phyloP scores from a whole-genome alignment of 192 early-diverging fungal species.

The Coemansia sp. region DNA sequence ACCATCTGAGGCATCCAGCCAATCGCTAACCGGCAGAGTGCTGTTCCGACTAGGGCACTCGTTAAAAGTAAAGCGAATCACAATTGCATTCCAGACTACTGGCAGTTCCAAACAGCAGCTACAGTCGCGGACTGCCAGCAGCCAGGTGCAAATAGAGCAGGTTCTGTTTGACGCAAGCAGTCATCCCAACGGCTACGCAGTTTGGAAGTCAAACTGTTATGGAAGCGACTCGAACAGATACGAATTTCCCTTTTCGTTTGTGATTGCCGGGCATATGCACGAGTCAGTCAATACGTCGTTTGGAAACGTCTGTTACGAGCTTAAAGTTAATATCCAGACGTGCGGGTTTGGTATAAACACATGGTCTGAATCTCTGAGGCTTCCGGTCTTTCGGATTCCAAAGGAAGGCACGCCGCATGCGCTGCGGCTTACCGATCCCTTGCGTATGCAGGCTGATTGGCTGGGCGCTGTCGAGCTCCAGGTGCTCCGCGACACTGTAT shows the following conservation, averaged over 20 bases:
- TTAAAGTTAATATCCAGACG: slow-evolving; percentile 30
- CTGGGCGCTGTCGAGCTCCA: slow-evolving; percentile 41
- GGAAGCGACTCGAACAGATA: background rate
- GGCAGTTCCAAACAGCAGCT: slow-evolving; percentile 2
- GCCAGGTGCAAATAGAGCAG: slow-evolving; percentile 7
- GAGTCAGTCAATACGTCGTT: slow-evolving; percentile 31
- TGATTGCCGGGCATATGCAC: slow-evolving; percentile 33
- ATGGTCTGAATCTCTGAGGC: slow-evolving; percentile 32
- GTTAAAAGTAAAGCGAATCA: slow-evolving; percentile 27
- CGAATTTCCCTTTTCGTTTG: slow-evolving; percentile 40
- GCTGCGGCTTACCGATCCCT: slow-evolving; percentile 13
- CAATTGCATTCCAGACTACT: slow-evolving; percentile 18
- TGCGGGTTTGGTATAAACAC: slow-evolving; percentile 48
- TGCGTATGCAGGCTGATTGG: slow-evolving; percentile 45
- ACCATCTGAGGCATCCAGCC: slow-evolving; percentile 33
- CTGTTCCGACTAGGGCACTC: slow-evolving; percentile 29
- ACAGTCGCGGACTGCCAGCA: slow-evolving; percentile 3
- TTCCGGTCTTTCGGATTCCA: slow-evolving; percentile 38
- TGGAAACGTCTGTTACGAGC: slow-evolving; percentile 35
- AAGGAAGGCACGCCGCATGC: slow-evolving; percentile 19
- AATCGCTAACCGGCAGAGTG: slow-evolving; percentile 31
- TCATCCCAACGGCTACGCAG: slow-evolving; percentile 5
- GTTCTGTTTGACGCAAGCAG: slow-evolving; percentile 27
- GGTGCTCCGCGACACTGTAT: slow-evolving; percentile 21
- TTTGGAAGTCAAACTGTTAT: slow-evolving; percentile 17